Conservation (phyloP, 2,329 filamentous ascomycete genomes). For the Elsinoe perseae region DNA sequence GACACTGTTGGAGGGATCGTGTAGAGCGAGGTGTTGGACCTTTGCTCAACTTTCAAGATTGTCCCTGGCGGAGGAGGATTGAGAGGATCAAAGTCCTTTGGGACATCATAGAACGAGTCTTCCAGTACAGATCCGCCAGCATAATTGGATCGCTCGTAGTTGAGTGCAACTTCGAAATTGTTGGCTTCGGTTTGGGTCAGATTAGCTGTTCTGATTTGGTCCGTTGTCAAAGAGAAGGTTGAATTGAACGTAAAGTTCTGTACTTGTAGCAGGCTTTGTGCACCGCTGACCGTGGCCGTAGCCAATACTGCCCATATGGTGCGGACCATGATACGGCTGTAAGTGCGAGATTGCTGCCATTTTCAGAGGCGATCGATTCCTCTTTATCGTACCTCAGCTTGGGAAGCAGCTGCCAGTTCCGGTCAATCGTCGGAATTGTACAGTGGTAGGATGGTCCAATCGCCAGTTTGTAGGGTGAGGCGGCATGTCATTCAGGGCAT, state of each 20-base stretch:
- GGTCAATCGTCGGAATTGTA: neutral
- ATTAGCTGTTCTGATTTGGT: conserved; percentile 22
- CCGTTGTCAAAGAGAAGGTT: conserved; percentile 19
- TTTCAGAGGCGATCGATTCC: neutral
- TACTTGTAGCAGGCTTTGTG: neutral
- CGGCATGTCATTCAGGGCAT: neutral
- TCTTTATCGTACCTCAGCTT: neutral
- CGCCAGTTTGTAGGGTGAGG: neutral
- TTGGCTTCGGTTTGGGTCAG: conserved; percentile 19
- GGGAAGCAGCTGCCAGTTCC: neutral
- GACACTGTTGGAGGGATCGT: conserved; percentile 36
- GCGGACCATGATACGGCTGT: neutral
- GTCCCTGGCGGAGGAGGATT: conserved; percentile 28
- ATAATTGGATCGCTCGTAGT: conserved; percentile 27
- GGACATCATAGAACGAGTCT: conserved; percentile 37
- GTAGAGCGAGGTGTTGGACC: conserved; percentile 35
- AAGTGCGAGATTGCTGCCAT: neutral
- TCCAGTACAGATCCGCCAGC: conserved; percentile 22
- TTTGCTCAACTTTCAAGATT: conserved; percentile 36
- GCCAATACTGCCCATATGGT: neutral
- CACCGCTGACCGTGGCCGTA: neutral
- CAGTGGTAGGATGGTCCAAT: neutral
- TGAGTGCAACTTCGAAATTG: conserved; percentile 23
- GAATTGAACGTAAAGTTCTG: conserved; percentile 25
- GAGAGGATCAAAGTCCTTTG: conserved; percentile 20